Base-by-base conservation (phyloP, 148 eudicot species). In the Talinum fruticosum region DNA sequence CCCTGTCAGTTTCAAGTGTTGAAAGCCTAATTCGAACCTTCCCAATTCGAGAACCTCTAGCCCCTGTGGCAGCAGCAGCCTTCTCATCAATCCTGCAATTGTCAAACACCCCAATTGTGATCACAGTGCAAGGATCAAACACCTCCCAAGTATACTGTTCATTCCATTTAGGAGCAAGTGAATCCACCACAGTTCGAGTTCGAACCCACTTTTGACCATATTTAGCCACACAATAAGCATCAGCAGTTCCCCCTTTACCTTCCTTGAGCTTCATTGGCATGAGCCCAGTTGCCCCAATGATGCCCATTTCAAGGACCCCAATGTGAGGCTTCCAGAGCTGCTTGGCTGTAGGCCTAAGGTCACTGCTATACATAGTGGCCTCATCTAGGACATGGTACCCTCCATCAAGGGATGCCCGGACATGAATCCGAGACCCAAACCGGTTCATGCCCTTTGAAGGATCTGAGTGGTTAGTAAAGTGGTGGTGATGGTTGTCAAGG, bases 91-190 rank as follows among this genome's bases (percentile, higher is more conserved):
- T 85, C 73, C 91, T 84, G 36, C 87, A 85, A 21, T 95, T 95
- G 71, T 95, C 98, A 53, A 92, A 95, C 68, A 95, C 92, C 33
- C 97, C 98, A 30, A 95, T 45, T 4, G 98, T 89, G 36, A 95
- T 91, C 34, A 95, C 98, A 8, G 98, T 95, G 82, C 98, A 95
- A 29, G 98, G 98, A 78, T 95, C 98, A 82, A 83, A 95, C 34
- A 95, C 99, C 61, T 95, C 99, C 99, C 98, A 95, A 23, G 98
- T 95, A 85, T 95, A 95, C 76, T 95, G 99, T 87, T 95, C 99
- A 10, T 95, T 95, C 99, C 99, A 95, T 74, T 89, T 91, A 2
- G 99, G 99, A 0, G 89, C 44, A 51, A 93, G 81, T 5, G 91
- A 91, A 69, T 93, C 97, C 0, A 92, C 89, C 61, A 95, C 92